phyloP scores from a whole-genome alignment of 2,329 filamentous ascomycete species.

The Chrysosphaeria jannelii region DNA sequence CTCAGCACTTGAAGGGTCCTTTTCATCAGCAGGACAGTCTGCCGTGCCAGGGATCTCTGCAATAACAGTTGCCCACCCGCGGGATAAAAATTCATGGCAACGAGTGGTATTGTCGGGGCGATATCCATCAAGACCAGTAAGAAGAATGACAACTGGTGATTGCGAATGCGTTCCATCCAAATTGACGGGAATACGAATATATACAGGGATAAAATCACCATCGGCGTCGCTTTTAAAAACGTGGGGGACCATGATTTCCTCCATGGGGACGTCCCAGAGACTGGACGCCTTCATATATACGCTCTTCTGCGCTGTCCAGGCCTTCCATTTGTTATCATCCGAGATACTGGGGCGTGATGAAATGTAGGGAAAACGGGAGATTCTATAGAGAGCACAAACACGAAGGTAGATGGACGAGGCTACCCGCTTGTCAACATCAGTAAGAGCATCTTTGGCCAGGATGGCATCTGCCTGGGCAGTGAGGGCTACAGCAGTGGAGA shows the following conservation, averaged over 20 bases:
- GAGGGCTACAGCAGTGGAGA: constrained; percentile 28
- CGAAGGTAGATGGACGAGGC: constrained; percentile 36
- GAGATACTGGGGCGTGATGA: constrained; percentile 11
- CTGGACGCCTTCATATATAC: constrained; percentile 25
- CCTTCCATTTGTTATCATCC: constrained; percentile 21
- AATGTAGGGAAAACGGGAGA: constrained; percentile 36
- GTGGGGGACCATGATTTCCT: constrained; percentile 31
- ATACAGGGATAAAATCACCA: constrained; percentile 26
- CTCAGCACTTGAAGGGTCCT: constrained; percentile 27
- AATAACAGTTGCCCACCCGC: constrained; percentile 31
- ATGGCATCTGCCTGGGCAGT: constrained; percentile 16
- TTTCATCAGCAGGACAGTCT: constrained; percentile 31
- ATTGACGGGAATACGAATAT: constrained; percentile 33
- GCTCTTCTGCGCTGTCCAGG: constrained; percentile 34
- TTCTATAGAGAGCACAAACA: constrained; percentile 41
- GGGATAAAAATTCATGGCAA: constrained; percentile 26
- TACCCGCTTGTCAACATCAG: constrained; percentile 15
- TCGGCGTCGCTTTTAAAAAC: constrained; percentile 15
- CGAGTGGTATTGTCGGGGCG: constrained; percentile 29
- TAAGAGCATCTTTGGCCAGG: background rate
- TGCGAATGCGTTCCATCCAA: no score
- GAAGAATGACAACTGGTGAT: constrained; percentile 20
- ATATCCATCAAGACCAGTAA: constrained; percentile 32
- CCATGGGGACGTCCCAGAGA: constrained; percentile 24
- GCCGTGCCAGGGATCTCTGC: constrained; percentile 36